These are phyloP conservation scores for Madurella fahalii DNA, from an alignment of 2,329 filamentous ascomycete species.

Conservation along the genomic window DNA sequence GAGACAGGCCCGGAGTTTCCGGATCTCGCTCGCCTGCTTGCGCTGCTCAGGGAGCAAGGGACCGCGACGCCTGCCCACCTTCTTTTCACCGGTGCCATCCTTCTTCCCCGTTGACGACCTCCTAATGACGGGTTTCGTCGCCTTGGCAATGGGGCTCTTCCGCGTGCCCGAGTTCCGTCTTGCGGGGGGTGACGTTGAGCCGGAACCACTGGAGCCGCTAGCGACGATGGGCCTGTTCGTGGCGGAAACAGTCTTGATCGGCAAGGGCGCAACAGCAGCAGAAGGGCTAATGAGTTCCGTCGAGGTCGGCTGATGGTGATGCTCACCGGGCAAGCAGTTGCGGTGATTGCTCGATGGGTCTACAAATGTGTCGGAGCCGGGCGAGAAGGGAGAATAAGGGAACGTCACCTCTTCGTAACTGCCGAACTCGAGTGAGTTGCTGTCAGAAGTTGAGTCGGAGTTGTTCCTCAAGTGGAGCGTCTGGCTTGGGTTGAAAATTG, in stretches of 20 bases:
- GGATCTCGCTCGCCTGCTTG: conserved; percentile 94
- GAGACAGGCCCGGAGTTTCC: conserved; percentile 88
- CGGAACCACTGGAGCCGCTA: conserved; percentile 54
- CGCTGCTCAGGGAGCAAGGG: conserved; percentile 89
- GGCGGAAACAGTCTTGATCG: conserved; percentile 61
- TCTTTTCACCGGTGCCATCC: conserved; percentile 77
- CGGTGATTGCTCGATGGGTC: conserved; percentile 57
- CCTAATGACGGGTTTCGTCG: conserved; percentile 78
- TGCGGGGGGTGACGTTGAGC: conserved; percentile 58
- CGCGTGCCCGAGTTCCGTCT: conserved; percentile 67
- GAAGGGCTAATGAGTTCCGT: conserved; percentile 63
- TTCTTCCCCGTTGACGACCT: conserved; percentile 74
- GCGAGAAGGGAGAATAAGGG: conserved; percentile 76
- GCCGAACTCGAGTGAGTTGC: conserved; percentile 62
- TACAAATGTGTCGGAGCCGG: conserved; percentile 70
- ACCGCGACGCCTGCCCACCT: conserved; percentile 83
- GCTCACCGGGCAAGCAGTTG: conserved; percentile 58
- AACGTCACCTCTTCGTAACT: conserved; percentile 80
- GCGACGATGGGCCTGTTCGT: conserved; percentile 57
- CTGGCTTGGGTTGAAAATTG: conserved; percentile 89
- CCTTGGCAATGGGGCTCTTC: conserved; percentile 77
- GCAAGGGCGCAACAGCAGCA: conserved; percentile 62
- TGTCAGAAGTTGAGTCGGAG: conserved; percentile 75
- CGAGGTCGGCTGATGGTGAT: conserved; percentile 41
- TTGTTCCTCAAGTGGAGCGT: conserved; percentile 83